These are phyloP conservation scores for Penicillium ochrochloron DNA, from an alignment of 495 filamentous ascomycete species.

Conservation along the genomic window DNA sequence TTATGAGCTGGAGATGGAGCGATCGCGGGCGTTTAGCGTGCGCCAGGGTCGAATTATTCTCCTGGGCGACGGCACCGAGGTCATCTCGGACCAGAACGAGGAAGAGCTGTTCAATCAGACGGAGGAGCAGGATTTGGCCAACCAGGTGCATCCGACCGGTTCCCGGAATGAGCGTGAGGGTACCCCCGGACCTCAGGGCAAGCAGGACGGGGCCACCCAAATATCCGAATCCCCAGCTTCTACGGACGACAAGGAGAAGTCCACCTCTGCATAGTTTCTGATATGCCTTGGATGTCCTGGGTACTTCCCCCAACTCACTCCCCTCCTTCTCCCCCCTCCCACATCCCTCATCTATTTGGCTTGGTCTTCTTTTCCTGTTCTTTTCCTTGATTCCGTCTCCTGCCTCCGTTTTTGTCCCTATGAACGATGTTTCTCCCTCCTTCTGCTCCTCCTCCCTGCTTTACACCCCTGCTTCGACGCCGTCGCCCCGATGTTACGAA, in stretches of 20 bases:
- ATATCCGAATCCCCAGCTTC: slow-evolving; percentile 56
- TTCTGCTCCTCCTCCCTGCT: slow-evolving; percentile 6
- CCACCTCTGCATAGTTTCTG: slow-evolving; percentile 29
- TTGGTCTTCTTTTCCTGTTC: slow-evolving; percentile 27
- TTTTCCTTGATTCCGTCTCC: slow-evolving; percentile 12
- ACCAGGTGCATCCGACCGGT: slow-evolving; percentile 56
- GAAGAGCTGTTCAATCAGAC: slow-evolving; percentile 87
- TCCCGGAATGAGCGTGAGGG: slow-evolving; percentile 58
- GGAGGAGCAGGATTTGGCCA: slow-evolving; percentile 74
- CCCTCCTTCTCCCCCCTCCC: no score
- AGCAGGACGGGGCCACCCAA: slow-evolving; percentile 37
- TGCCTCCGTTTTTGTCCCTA: slow-evolving; percentile 28
- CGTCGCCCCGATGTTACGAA: slow-evolving; percentile 27
- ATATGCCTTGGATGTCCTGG: neutral
- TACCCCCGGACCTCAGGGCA: slow-evolving; percentile 58
- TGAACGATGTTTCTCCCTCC: slow-evolving; percentile 20
- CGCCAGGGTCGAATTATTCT: slow-evolving; percentile 85
- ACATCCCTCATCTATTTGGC: slow-evolving; percentile 19
- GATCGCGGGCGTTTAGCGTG: slow-evolving; percentile 62
- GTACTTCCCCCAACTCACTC: no score
- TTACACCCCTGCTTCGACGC: slow-evolving; percentile 11
- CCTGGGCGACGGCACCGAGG: slow-evolving; percentile 90
- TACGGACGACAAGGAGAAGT: slow-evolving; percentile 45
- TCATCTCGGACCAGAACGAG: slow-evolving; percentile 83
- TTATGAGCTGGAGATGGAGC: slow-evolving; percentile 82